These are phyloP conservation scores for Knufia petricola DNA, from an alignment of 2,329 filamentous ascomycete species.

Conservation along the genomic window DNA sequence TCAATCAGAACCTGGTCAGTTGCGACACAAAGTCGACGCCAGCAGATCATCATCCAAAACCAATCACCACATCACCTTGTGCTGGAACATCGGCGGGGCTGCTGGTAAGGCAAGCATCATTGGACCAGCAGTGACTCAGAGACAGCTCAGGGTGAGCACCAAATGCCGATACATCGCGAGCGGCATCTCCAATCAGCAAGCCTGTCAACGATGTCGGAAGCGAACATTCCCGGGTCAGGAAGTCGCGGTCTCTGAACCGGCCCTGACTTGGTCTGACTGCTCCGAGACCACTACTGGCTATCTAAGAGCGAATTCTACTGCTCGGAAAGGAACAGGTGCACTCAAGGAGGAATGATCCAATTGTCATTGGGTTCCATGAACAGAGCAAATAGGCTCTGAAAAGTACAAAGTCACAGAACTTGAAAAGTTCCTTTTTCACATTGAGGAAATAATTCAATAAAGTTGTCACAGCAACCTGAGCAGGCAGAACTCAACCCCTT, in stretches of 20 bases:
- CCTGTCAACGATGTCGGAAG: background rate
- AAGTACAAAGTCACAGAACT: too few species aligned
- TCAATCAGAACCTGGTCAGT: conserved; percentile 8
- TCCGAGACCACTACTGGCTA: background rate
- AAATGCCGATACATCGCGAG: too few species aligned
- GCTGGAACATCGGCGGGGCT: background rate
- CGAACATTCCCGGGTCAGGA: background rate
- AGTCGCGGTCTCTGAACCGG: conserved; percentile 8
- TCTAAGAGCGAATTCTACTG: background rate
- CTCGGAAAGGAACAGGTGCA: too few species aligned
- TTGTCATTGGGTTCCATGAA: too few species aligned
- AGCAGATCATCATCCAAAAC: background rate
- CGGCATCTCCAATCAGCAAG: too few species aligned
- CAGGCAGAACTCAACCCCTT: too few species aligned
- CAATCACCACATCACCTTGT: background rate
- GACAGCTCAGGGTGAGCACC: background rate
- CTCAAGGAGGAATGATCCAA: too few species aligned
- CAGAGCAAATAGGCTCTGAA: too few species aligned
- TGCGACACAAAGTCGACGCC: conserved; percentile 5
- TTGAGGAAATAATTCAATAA: too few species aligned
- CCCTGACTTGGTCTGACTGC: background rate
- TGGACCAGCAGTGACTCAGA: background rate
- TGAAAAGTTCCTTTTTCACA: too few species aligned
- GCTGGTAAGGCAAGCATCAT: conserved; percentile 6
- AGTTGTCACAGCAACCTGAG: too few species aligned